A percentile compares a stretch with the other conserved stretches of the same genome.
Evolutionary conservation across 495 filamentous ascomycete genomes (phyloP).

Genomic region (Aspergillus nanangensis): DNA sequence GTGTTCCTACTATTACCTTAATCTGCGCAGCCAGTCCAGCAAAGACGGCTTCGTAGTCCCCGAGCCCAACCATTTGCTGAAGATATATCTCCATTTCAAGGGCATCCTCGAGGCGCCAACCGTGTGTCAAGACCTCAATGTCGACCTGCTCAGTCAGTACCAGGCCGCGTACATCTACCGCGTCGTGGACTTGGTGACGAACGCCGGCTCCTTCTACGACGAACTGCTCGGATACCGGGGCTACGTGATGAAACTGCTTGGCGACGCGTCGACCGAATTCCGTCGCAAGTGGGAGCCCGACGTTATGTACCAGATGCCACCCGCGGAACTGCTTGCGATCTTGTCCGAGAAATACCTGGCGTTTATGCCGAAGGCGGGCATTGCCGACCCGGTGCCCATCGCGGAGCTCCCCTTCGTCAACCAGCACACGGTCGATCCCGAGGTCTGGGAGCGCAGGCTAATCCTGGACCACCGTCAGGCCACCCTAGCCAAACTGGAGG

Average conservation of each 20-base stretch:
- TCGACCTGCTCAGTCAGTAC: conserved; percentile 18
- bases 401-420: conserved; percentile 24
- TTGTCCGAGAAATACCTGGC: conserved; percentile 35
- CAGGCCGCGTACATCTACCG: conserved; percentile 25
- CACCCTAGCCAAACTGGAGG: conserved; percentile 26
- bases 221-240: conserved; percentile 33
- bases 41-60: conserved; percentile 21
- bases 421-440: conserved; percentile 8
- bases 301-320: conserved; percentile 21
- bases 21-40: conserved; percentile 9
- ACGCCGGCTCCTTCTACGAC: conserved; percentile 7
- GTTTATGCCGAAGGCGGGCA: conserved; percentile 11
- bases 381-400: conserved; percentile 11
- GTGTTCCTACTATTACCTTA: conserved; percentile 22
- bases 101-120: conserved; percentile 23
- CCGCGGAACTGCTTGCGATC: conserved; percentile 19
- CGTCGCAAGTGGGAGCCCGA: conserved; percentile 27
- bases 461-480: conserved; percentile 27
- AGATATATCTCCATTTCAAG: conserved; percentile 29
- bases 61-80: conserved; percentile 27
- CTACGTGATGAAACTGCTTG: conserved; percentile 16
- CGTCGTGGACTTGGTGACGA: conserved; percentile 10
- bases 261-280: conserved; percentile 17
- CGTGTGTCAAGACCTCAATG: conserved; percentile 22
- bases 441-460: conserved; percentile 18